A percentile compares a stretch with the other conserved stretches of the same genome.
Evolutionary conservation across 805 yeast species (phyloP).

Genomic region (Phaffomyces opuntiae): DNA sequence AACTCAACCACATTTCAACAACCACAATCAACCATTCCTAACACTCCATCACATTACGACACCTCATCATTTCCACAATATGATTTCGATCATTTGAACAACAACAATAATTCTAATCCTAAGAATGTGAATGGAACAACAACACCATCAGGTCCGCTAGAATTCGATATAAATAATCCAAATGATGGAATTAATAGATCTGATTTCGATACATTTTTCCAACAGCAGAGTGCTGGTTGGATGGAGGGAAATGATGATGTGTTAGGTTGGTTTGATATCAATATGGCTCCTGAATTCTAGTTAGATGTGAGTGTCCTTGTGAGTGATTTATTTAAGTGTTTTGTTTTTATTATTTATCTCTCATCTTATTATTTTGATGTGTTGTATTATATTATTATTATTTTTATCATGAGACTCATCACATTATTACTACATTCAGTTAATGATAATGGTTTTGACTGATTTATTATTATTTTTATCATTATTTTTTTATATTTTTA

Average conservation of each 20-base stretch:
- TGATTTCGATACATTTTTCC: slow-evolving; percentile 55
- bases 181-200: slow-evolving; percentile 19
- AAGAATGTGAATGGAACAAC: background rate
- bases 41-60: slow-evolving; percentile 4
- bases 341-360: background rate
- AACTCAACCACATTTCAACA: background rate
- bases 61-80: slow-evolving; percentile 8
- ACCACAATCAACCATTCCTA: background rate
- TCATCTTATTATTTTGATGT: background rate
- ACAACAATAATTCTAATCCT: background rate
- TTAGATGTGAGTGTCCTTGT: slow-evolving; percentile 1
- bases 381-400: background rate
- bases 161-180: slow-evolving; percentile 8
- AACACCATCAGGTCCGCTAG: slow-evolving; percentile 5
- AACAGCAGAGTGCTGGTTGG: slow-evolving; percentile 83
- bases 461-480: no score
- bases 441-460: no score
- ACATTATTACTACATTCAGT: no score
- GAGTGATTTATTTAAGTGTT: background rate
- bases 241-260: slow-evolving; percentile 81
- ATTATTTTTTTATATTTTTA: background rate
- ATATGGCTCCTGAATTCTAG: slow-evolving; percentile 57
- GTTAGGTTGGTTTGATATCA: slow-evolving; percentile 88
- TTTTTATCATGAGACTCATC: no score
- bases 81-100: slow-evolving; percentile 12